Evolutionary conservation across 352 stramenopile genomes (phyloP), one percentile per base, ranked within the genome.

Genomic region (Halophytophthora batemanensis): DNA sequence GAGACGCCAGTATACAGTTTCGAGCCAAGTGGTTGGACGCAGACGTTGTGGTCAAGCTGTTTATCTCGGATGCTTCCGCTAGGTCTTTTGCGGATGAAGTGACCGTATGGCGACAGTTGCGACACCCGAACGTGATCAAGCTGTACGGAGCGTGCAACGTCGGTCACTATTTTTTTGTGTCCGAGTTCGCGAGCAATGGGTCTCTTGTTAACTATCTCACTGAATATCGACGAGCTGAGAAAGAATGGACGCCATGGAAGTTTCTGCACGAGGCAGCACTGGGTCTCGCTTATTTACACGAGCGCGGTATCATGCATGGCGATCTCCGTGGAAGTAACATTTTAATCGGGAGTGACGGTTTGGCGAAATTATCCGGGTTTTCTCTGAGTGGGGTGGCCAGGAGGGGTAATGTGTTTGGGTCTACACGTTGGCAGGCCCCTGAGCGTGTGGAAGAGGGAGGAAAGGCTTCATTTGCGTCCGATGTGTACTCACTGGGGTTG

Each of bases 91-190:
- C 17, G 3, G 37, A 63, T 11, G 56, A 58, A 37, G 38, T 64
- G 33, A 15, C n/a, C 46, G 41, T 3, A 45, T n/a, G n/a, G n/a
- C n/a, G n/a, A n/a, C n/a, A n/a, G n/a, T n/a, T n/a, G n/a, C n/a
- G n/a, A n/a, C n/a, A 61, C 21, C 54, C 54, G 1, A 48, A 60
- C 22, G 53, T 60, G 17, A 45, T 60, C 36, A 60, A 54, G 19
- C 18, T 60, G 11, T 60, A 60, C 38, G 53, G 53, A 10, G 53
- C 37, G 2, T 59, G 52, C 10, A 14, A 59, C 18, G 8, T 25
- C 8, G 44, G 37, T 12, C 35, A 46, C 3, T 38, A 47, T 6
- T 48, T 45, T 13, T 53, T 59, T 28, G 54, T 52, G 6, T 56
- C 46, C 33, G 54, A 56, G 22, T 34, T 46, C 31, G 50, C 50